Evolutionary conservation across 179 eudicot genomes (phyloP).

Genomic region (Silene noctiflora): DNA sequence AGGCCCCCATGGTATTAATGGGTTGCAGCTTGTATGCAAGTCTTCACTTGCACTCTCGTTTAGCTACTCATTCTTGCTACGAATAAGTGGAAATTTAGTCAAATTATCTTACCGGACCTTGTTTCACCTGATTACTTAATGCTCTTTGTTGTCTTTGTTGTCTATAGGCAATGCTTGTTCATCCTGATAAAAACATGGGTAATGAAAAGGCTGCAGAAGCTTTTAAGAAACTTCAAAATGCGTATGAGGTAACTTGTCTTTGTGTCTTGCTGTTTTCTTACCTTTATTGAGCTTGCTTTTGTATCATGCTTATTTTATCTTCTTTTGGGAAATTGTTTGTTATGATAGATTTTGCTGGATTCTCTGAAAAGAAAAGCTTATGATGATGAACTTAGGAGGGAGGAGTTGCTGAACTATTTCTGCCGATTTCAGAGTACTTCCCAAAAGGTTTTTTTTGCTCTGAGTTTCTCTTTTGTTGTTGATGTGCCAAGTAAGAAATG

Average conservation of each 20-base stretch:
- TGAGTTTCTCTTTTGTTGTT: not conserved
- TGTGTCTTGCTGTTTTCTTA: conserved; percentile 1
- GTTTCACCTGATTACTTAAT: conserved; percentile 14
- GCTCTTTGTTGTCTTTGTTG: conserved; percentile 14
- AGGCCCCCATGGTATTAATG: not conserved
- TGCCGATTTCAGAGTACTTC: conserved; percentile 64
- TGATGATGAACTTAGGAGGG: conserved; percentile 89
- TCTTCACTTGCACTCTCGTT: not conserved
- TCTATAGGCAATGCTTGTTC: conserved; percentile 94
- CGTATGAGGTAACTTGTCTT: conserved; percentile 66
- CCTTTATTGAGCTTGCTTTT: conserved; percentile 8
- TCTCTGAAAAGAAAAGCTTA: conserved; percentile 74
- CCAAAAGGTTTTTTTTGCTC: conserved; percentile 53
- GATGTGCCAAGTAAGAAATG: not conserved
- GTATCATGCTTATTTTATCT: not conserved
- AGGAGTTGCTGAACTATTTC: conserved; percentile 75
- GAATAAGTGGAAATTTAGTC: conserved; percentile 11
- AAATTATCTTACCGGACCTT: not conserved
- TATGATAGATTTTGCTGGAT: conserved; percentile 68
- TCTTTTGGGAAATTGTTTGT: conserved; percentile 1
- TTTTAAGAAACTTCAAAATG: conserved; percentile 95
- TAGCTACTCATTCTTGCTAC: not conserved
- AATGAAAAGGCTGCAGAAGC: conserved; percentile 99
- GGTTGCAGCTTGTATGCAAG: conserved; percentile 4
- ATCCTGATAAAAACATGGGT: conserved; percentile 99